Percentiles rank a stretch among this genome's conserved stretches.
Conservation (phyloP, 345 rosid species). For the Angophora floribunda region DNA sequence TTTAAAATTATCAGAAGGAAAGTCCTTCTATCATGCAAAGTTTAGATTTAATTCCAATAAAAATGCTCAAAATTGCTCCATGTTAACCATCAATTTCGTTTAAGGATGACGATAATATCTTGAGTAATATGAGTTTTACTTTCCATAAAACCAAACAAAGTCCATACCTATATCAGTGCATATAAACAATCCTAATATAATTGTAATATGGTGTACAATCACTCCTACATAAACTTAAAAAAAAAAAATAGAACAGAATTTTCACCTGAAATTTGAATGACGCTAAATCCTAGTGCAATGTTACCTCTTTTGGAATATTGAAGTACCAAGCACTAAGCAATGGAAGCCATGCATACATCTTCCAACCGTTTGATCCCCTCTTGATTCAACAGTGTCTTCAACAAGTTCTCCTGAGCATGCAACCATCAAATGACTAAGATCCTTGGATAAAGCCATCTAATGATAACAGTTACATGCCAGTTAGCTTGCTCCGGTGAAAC, state of each 20-base stretch:
- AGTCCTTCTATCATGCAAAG: too few species aligned
- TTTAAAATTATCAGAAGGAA: too few species aligned
- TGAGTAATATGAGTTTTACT: too few species aligned
- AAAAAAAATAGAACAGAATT: too few species aligned
- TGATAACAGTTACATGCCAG: constrained; percentile 1
- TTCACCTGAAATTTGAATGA: neutral
- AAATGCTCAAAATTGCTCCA: too few species aligned
- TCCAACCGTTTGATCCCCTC: constrained; percentile 13
- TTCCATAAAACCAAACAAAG: neutral
- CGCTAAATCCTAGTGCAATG: neutral
- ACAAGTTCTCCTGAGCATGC: constrained; percentile 74
- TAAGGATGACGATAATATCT: too few species aligned
- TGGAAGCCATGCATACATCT: constrained; percentile 51
- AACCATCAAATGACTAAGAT: constrained; percentile 70
- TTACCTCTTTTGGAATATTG: constrained; percentile 76
- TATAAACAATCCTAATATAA: too few species aligned
- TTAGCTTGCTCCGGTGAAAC: neutral
- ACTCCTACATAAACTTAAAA: neutral
- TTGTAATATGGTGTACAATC: neutral
- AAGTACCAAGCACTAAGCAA: constrained; percentile 65
- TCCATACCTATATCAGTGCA: too few species aligned
- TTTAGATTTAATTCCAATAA: too few species aligned
- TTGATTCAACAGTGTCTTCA: constrained; percentile 25
- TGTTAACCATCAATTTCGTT: too few species aligned
- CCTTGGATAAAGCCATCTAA: constrained; percentile 86